phyloP scores from a whole-genome alignment of 768 basidiomycete species.

The Mycena albidolilacea region DNA sequence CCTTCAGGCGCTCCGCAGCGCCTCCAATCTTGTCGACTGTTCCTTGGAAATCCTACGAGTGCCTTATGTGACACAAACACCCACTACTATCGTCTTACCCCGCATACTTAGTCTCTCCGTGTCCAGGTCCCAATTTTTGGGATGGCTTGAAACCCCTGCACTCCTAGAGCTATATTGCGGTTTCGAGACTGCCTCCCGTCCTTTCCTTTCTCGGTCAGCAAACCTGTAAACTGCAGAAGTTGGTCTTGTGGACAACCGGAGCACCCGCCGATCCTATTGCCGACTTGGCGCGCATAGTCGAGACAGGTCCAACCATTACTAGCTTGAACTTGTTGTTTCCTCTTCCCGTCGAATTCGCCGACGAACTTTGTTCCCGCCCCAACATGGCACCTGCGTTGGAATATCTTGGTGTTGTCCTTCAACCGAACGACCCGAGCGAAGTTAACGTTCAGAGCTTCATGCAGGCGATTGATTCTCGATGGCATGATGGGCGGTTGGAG shows the following conservation, averaged over 20 bases:
- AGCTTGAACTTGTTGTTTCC: not conserved
- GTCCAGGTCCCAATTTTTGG: not conserved
- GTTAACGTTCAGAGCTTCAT: not conserved
- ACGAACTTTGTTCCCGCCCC: not conserved
- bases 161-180: slow-evolving; percentile 20
- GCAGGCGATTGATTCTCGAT: not conserved
- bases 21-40: slow-evolving; percentile 14
- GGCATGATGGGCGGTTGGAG: not conserved
- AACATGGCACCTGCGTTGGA: not conserved
- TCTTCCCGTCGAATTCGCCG: not conserved
- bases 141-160: slow-evolving; percentile 20
- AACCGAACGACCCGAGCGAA: not conserved
- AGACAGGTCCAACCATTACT: not conserved
- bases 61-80: not conserved
- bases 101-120: slow-evolving; percentile 15
- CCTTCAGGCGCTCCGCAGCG: not conserved
- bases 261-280: not conserved
- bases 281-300: not conserved
- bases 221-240: not conserved
- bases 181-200: not conserved
- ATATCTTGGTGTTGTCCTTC: not conserved
- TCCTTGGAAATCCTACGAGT: not conserved
- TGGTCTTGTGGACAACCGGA: not conserved
- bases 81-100: slow-evolving; percentile 5
- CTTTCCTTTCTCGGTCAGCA: not conserved